A percentile compares a stretch with the other conserved stretches of the same genome.
Evolutionary conservation across 2,329 filamentous ascomycete genomes (phyloP).

Genomic region (Aspergillus neotritici): DNA sequence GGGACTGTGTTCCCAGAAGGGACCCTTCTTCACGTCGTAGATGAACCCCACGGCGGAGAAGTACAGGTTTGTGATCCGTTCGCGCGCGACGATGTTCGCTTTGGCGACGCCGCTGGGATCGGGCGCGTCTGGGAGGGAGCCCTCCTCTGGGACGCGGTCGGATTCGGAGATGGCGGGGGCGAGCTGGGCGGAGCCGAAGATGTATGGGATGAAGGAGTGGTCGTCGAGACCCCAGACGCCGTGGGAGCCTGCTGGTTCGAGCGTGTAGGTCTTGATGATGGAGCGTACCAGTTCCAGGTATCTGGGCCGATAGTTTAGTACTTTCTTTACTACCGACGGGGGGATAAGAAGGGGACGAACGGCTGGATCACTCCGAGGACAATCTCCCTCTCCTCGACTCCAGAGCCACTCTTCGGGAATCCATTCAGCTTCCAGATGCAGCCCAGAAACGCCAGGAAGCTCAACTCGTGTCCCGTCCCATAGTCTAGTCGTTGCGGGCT

Average conservation of each 20-base stretch:
- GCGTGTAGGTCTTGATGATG: slow-evolving; percentile 82
- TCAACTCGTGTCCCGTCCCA: slow-evolving; percentile 91
- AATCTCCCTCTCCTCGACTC: slow-evolving; percentile 66
- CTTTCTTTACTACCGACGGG: slow-evolving; percentile 1
- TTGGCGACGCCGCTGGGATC: slow-evolving; percentile 66
- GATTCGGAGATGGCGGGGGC: slow-evolving; percentile 64
- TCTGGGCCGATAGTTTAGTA: slow-evolving; percentile 40
- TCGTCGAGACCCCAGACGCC: slow-evolving; percentile 99
- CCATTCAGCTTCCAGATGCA: slow-evolving; percentile 84
- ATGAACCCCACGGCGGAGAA: slow-evolving; percentile 96
- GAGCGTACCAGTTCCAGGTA: slow-evolving; percentile 75
- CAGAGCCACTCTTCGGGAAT: slow-evolving; percentile 56
- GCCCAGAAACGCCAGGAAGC: slow-evolving; percentile 85
- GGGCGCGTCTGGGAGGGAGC: slow-evolving; percentile 67
- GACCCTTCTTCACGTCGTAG: slow-evolving; percentile 90
- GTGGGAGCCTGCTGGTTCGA: slow-evolving; percentile 93
- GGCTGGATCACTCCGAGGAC: slow-evolving; percentile 78
- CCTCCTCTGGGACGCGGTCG: slow-evolving; percentile 67
- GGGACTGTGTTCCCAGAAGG: slow-evolving; percentile 95
- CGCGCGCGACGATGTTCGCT: slow-evolving; percentile 56
- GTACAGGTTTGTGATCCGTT: slow-evolving; percentile 72
- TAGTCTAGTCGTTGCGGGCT: slow-evolving; percentile 88
- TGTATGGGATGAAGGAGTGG: slow-evolving; percentile 88
- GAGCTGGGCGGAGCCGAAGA: slow-evolving; percentile 89
- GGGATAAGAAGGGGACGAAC: slow-evolving; percentile 45